Evolutionary conservation across 306 rosid genomes (phyloP).

Genomic region (Fagus crenata): DNA sequence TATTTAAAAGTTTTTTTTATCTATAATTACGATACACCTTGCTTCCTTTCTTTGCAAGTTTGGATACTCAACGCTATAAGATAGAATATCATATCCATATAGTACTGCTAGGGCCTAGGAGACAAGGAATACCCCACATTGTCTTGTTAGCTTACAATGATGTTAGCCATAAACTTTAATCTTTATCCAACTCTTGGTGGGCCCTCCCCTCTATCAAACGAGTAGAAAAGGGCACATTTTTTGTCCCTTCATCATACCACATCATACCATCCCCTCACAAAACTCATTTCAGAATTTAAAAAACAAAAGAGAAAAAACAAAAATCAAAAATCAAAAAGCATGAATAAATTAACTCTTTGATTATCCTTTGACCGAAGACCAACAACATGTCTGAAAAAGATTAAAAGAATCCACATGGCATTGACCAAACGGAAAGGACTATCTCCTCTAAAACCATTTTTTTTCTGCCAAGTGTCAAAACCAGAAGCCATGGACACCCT

Average conservation of each 20-base stretch:
- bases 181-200: background rate
- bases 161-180: conserved; percentile 17
- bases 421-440: background rate
- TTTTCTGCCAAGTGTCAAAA: conserved; percentile 1
- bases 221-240: conserved; percentile 11
- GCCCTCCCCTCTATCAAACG: background rate
- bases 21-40: too few relatives aligned
- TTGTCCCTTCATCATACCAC: conserved; percentile 34
- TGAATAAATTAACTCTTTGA: background rate
- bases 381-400: background rate
- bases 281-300: background rate
- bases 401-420: conserved; percentile 3
- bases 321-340: background rate
- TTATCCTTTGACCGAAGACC: background rate
- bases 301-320: background rate
- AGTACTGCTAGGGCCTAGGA: too few relatives aligned
- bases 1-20: too few relatives aligned
- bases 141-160: conserved; percentile 19
- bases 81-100: too few relatives aligned
- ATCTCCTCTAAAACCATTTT: background rate
- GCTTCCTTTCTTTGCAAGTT: too few relatives aligned
- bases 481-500: background rate
- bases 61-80: too few relatives aligned
- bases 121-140: background rate
- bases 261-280: background rate